Evolutionary conservation across 257 asterid species (phyloP).

Genomic region (Verbascum thapsus): DNA sequence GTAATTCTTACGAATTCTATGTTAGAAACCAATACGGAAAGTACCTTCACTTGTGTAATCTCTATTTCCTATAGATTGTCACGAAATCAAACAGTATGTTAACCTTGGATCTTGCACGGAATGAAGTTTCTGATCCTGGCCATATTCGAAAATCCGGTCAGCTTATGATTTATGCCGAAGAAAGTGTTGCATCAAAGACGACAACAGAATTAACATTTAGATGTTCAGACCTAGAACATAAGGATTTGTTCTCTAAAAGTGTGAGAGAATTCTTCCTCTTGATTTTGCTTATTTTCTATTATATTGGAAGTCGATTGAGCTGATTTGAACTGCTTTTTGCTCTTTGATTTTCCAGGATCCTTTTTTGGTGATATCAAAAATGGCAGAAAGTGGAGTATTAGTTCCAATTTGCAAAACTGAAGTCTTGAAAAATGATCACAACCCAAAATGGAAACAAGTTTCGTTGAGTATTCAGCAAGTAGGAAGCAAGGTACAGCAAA

Average conservation of each 20-base stretch:
- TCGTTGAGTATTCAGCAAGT: conserved; percentile 82
- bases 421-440: conserved; percentile 79
- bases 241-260: conserved; percentile 93
- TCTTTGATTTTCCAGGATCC: conserved; percentile 75
- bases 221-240: conserved; percentile 87
- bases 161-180: conserved; percentile 78
- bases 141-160: conserved; percentile 58
- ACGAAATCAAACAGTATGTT: conserved; percentile 58
- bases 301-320: conserved; percentile 31
- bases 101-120: conserved; percentile 62
- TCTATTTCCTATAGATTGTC: conserved; percentile 55
- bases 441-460: conserved; percentile 83
- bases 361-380: conserved; percentile 78
- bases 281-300: conserved; percentile 20
- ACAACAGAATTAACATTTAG: conserved; percentile 74
- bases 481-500: conserved; percentile 86
- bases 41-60: conserved; percentile 19
- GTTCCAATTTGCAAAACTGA: conserved; percentile 97
- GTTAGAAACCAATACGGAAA: conserved; percentile 2
- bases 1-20: conserved; percentile 5
- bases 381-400: conserved; percentile 61
- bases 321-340: conserved; percentile 30
- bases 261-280: conserved; percentile 48
- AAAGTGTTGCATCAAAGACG: conserved; percentile 80
- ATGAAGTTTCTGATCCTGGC: conserved; percentile 50